Conservation (phyloP, 768 basidiomycete species). For the Strobilomyces echinocephalus region DNA sequence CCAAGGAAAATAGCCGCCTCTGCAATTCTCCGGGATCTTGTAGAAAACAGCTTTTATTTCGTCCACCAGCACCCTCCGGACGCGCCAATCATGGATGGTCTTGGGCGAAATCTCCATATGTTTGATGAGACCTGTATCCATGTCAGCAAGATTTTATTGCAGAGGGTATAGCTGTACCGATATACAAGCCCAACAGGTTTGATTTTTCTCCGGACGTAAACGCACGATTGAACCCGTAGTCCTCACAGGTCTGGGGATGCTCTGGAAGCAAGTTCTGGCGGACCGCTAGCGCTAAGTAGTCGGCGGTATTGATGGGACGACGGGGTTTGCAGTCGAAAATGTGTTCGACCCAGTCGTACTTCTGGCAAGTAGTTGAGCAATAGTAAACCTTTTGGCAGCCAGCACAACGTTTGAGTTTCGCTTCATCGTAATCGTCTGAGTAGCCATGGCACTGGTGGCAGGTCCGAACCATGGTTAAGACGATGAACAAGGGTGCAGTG, state of each 20-base stretch:
- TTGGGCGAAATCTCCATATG: not conserved
- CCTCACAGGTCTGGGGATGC: not conserved
- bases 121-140: not conserved
- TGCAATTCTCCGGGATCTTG: not conserved
- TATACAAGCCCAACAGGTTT: not conserved
- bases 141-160: not conserved
- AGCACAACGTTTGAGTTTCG: not conserved
- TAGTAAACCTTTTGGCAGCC: not conserved
- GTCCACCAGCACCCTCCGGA: not conserved
- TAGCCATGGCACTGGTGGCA: not conserved
- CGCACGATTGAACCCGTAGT: not conserved
- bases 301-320: conserved; percentile 1
- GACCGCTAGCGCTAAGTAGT: not conserved
- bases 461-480: not conserved
- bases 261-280: not conserved
- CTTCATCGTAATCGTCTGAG: not conserved
- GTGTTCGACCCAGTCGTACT: not conserved
- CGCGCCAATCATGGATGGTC: not conserved
- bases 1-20: conserved; percentile 1
- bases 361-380: not conserved
- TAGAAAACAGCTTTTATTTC: not conserved
- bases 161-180: not conserved
- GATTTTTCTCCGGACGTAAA: not conserved
- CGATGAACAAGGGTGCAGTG: not conserved
- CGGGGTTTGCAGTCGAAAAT: conserved; percentile 4